phyloP scores from a whole-genome alignment of 2,329 filamentous ascomycete species.

The Aspergillus tanneri region DNA sequence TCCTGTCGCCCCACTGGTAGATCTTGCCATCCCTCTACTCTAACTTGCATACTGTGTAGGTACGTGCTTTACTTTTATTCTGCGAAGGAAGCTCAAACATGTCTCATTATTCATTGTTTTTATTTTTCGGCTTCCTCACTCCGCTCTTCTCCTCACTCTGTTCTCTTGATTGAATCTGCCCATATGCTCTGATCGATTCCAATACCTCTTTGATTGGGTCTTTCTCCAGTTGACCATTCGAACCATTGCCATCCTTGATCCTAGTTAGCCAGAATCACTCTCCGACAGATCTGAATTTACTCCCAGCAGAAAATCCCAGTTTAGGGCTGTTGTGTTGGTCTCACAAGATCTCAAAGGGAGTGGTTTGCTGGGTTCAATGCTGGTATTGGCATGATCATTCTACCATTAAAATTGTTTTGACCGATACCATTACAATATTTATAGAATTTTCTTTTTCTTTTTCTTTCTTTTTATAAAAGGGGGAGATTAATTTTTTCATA shows the following conservation, averaged over 20 bases:
- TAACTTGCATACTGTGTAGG: too few relatives aligned
- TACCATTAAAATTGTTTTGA: not conserved
- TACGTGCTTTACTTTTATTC: too few relatives aligned
- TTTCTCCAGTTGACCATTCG: not conserved
- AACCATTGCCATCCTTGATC: slow-evolving; percentile 10
- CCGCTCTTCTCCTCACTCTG: not conserved
- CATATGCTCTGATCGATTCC: not conserved
- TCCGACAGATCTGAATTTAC: slow-evolving; percentile 10
- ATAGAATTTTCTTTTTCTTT: not conserved
- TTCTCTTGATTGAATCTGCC: not conserved
- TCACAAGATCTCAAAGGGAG: slow-evolving; percentile 10
- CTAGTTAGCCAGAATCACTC: not conserved
- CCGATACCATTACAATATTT: not conserved
- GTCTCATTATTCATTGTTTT: too few relatives aligned
- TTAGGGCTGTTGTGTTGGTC: slow-evolving; percentile 16
- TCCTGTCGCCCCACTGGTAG: too few relatives aligned
- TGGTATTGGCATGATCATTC: not conserved
- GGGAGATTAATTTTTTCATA: not conserved
- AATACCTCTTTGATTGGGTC: not conserved
- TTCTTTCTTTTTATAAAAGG: not conserved
- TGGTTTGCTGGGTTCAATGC: not conserved
- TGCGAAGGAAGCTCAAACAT: too few relatives aligned
- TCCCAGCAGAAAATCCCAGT: slow-evolving; percentile 12
- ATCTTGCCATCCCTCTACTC: too few relatives aligned
- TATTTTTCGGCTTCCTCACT: too few relatives aligned